Base-by-base conservation (phyloP, 352 stramenopile species). In the Phytophthora pinifolia region DNA sequence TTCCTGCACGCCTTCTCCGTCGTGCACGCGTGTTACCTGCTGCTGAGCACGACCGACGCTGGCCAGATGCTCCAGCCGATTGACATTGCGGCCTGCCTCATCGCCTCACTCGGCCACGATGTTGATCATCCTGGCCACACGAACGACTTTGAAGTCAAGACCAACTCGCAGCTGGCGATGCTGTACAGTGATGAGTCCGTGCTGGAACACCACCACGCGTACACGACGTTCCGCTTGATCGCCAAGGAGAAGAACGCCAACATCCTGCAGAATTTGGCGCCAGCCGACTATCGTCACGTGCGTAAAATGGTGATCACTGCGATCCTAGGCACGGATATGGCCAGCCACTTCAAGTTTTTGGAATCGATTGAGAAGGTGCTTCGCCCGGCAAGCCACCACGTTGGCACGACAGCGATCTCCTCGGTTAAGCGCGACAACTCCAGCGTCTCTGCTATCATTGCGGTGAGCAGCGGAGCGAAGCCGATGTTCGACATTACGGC, bases 301-400 rank as follows among this genome's bases (percentile, higher is more conserved):
- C 82, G 92, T 33, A 94, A 97, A 61, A 75, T 95, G 59, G 89
- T 98, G 39, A 79, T 96, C 35, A 83, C 73, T 13, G 80, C 79
- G 1, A 96, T 98, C 44, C 51, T 98, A 18, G 77, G 85, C 20
- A 98, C 91, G 10, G 91, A 98, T 53, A 96, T 96, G 83, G 86
- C 88, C 8, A 67, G 86, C 8, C 91, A 98, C 65, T 93, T 94
- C 44, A 89, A 94, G 46, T 88, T 89, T 46, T 84, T 84, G 51
- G 80, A 94, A 50, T 62, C 67, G 13, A 70, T 94, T 15, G 82
- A 92, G 46, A 91, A 92, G 52, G 58, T 75, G 31, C 44, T 91
- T 39, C 77, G 83, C 13, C 84, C 79, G 13, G 45, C 69, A 13
- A 70, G 59, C 3, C 76, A 82, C 36, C 76, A 88, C 39, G 63